Base-by-base conservation (phyloP, 306 rosid species). In the Vigna reflexopilosa region DNA sequence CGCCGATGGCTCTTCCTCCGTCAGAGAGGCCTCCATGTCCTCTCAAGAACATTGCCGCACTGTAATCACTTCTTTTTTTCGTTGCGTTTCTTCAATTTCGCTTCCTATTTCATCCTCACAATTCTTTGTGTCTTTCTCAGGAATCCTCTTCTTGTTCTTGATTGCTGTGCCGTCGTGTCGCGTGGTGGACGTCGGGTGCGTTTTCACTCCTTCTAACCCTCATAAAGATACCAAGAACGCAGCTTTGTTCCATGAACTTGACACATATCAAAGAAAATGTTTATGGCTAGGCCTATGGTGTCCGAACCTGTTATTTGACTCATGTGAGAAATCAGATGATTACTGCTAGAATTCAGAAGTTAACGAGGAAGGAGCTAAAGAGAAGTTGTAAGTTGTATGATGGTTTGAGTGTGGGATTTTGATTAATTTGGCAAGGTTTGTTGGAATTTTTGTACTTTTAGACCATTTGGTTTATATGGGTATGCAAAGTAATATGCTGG, bases 141-240 rank as follows among this genome's bases (percentile, higher is more conserved):
- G 84, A 92, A 82, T 82, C 93, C 97, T 56, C 83, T 92, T 71
- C 59, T 92, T 9, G 97, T 94, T 72, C 96, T 94, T 0, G 97
- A 92, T 69, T 94, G 97, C 73, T 94, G 97, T 75, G 89, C 88
- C 1, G 77, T 92, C 5, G 89, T 82, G 75, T 94, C 98, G 10
- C 90, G 96, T 24, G 98, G 98, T 36, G 98, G 98, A 65, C 93
- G 97, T 6, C 87, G 97, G 88, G 98, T 94, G 81, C 49, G 55
- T 70, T 72, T 19, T 75, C 16, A 13, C 17, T 52, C 12, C 3
- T 2, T 54, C 1, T 38, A 0, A 20, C 20, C 20, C 20, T 20
- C 20, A 20, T 20, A 20, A 0, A 20, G 20, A 20, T 20, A 20
- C 0, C 0, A 20, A 20, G 20, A 20, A 20, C 1, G 20, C 20